These are phyloP conservation scores for Dysphania ambrosioides DNA, from an alignment of 148 eudicot genomes.

Conservation along the genomic window DNA sequence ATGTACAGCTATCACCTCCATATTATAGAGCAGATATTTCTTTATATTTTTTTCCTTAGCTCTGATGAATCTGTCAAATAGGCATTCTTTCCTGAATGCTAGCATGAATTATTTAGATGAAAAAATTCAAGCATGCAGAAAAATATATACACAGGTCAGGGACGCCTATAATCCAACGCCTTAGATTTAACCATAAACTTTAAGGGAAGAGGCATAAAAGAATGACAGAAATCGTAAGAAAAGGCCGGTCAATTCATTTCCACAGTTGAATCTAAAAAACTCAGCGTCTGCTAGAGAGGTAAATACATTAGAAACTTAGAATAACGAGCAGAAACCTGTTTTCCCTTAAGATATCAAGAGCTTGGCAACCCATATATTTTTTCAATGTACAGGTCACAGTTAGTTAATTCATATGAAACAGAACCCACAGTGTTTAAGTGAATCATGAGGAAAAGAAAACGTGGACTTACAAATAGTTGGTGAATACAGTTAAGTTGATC, in stretches of 20 bases:
- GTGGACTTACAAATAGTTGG: background rate
- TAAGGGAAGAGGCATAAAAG: too few species aligned
- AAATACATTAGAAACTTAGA: too few species aligned
- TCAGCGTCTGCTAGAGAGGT: too few species aligned
- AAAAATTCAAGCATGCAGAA: too few species aligned
- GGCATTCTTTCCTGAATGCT: background rate
- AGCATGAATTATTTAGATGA: too few species aligned
- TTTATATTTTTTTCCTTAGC: background rate
- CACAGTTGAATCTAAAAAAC: too few species aligned
- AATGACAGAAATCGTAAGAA: too few species aligned
- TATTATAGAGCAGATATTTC: background rate
- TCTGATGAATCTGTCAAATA: background rate
- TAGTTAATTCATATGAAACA: background rate
- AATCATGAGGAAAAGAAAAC: background rate
- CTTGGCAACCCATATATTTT: background rate
- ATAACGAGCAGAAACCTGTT: background rate
- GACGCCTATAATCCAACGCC: too few species aligned
- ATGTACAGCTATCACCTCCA: background rate
- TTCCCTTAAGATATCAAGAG: background rate
- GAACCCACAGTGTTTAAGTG: background rate
- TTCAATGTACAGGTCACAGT: background rate
- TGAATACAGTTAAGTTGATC: too few species aligned
- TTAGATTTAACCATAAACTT: too few species aligned
- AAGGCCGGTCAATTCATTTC: too few species aligned
- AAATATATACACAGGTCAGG: too few species aligned